phyloP scores from a whole-genome alignment of 768 basidiomycete genomes.

The Pulveroboletus sp. region DNA sequence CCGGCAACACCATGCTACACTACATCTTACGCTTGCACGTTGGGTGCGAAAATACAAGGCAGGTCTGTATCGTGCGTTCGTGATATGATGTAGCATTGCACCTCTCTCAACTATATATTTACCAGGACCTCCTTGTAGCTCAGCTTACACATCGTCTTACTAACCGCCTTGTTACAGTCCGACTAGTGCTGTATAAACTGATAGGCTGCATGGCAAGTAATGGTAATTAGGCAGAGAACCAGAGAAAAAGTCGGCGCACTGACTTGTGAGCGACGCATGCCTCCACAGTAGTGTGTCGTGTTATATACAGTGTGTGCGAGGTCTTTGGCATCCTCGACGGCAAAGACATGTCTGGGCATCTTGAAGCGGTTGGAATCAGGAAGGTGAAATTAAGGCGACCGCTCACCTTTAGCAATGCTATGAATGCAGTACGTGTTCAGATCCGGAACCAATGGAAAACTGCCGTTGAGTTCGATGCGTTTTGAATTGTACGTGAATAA shows the following conservation, averaged over 20 bases:
- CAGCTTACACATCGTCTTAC: constrained; percentile 92
- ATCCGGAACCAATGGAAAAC: constrained; percentile 95
- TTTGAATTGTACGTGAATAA: too few species aligned
- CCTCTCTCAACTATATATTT: too few species aligned
- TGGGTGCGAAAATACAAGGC: too few species aligned
- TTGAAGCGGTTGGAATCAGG: constrained; percentile 95
- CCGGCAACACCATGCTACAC: too few species aligned
- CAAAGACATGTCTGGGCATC: constrained; percentile 96
- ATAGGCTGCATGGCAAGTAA: constrained; percentile 68
- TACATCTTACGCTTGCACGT: too few species aligned
- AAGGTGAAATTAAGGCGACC: too few species aligned
- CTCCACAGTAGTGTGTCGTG: constrained; percentile 94
- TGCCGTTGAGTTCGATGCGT: constrained; percentile 91
- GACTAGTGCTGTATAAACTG: constrained; percentile 93
- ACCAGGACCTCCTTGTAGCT: constrained; percentile 94
- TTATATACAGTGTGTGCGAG: constrained; percentile 94
- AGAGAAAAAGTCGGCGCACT: constrained; percentile 13
- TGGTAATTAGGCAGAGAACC: too few species aligned
- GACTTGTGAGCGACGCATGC: constrained; percentile 92
- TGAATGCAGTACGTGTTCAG: constrained; percentile 89
- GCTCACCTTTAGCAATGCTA: constrained; percentile 76
- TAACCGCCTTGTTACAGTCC: constrained; percentile 95
- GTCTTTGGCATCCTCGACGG: constrained; percentile 94
- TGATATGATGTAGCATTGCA: too few species aligned
- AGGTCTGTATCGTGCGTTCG: too few species aligned